Percentiles rank a stretch among this genome's conserved stretches.
phyloP scores from a whole-genome alignment of 2,329 filamentous ascomycete genomes.

The Diplodia intermedia region DNA sequence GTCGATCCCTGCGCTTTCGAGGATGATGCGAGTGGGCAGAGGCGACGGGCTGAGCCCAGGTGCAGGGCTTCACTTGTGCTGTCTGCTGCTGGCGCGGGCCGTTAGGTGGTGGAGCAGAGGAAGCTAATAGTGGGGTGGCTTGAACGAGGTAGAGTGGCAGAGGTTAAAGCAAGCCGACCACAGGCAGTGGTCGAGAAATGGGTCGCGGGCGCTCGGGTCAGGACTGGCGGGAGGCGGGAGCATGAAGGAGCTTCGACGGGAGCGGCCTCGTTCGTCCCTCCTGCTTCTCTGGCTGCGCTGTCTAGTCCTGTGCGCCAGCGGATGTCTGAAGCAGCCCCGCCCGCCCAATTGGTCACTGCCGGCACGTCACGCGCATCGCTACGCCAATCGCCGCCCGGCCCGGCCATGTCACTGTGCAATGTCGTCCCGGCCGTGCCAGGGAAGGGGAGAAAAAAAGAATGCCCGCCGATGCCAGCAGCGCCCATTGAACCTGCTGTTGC shows the following conservation, averaged over 20 bases:
- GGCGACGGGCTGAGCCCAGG: conserved; percentile 19
- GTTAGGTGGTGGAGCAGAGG: conserved; percentile 30
- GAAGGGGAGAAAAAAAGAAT: not conserved
- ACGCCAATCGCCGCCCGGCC: conserved; percentile 22
- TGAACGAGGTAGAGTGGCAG: conserved; percentile 25
- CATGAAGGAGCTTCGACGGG: not conserved
- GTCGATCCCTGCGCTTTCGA: conserved; percentile 31
- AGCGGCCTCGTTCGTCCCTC: conserved; percentile 7
- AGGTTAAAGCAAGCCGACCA: conserved; percentile 10
- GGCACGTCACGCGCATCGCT: conserved; percentile 28
- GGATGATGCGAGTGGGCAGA: conserved; percentile 19
- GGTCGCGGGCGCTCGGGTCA: not conserved
- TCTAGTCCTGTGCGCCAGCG: conserved; percentile 3
- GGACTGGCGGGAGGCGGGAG: conserved; percentile 5
- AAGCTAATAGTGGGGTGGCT: conserved; percentile 32
- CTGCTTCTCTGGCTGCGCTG: not conserved
- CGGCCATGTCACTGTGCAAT: conserved; percentile 21
- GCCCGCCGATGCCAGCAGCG: not conserved
- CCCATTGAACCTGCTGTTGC: conserved; percentile 6
- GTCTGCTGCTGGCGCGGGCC: conserved; percentile 27
- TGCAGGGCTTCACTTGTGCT: conserved; percentile 20
- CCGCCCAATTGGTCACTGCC: conserved; percentile 24
- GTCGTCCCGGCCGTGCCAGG: conserved; percentile 9
- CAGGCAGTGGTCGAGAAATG: conserved; percentile 10
- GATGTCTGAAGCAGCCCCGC: conserved; percentile 23